A percentile compares a stretch with the other conserved stretches of the same genome.
These are phyloP conservation scores for Aspergillus floridensis DNA, from an alignment of 2,329 filamentous ascomycete species.

Conservation along the genomic window DNA sequence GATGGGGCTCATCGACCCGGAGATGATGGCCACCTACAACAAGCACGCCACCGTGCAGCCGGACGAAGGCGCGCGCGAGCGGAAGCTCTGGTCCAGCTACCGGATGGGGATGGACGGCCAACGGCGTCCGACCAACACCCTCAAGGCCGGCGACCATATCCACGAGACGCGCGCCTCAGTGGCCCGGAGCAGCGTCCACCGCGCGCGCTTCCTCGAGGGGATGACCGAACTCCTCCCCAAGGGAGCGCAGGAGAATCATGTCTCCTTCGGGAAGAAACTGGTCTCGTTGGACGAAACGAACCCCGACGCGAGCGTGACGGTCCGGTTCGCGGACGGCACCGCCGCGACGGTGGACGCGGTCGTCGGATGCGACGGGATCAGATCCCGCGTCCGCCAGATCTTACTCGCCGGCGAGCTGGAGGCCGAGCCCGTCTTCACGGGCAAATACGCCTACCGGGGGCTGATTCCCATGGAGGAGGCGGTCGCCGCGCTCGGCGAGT, in stretches of 20 bases:
- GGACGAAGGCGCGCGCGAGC: not conserved
- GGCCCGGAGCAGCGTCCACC: conserved; percentile 6
- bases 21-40: not conserved
- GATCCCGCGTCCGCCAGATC: conserved; percentile 1
- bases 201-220: conserved; percentile 2
- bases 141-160: not conserved
- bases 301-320: not conserved
- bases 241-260: not conserved
- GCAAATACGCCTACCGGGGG: conserved; percentile 41
- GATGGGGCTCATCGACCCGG: not conserved
- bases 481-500: not conserved
- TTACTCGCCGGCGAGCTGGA: not conserved
- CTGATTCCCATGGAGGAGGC: conserved; percentile 47
- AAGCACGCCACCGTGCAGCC: not conserved
- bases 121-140: not conserved
- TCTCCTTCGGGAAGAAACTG: not conserved
- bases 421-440: not conserved
- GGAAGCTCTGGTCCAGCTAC: conserved; percentile 3
- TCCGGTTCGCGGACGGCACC: conserved; percentile 5
- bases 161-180: not conserved
- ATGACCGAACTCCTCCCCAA: not conserved
- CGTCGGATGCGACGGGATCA: conserved; percentile 6
- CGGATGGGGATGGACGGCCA: conserved; percentile 4
- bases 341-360: not conserved
- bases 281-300: not conserved